phyloP scores from a whole-genome alignment of 805 yeast species.

The Barnettozyma botsteinii region DNA sequence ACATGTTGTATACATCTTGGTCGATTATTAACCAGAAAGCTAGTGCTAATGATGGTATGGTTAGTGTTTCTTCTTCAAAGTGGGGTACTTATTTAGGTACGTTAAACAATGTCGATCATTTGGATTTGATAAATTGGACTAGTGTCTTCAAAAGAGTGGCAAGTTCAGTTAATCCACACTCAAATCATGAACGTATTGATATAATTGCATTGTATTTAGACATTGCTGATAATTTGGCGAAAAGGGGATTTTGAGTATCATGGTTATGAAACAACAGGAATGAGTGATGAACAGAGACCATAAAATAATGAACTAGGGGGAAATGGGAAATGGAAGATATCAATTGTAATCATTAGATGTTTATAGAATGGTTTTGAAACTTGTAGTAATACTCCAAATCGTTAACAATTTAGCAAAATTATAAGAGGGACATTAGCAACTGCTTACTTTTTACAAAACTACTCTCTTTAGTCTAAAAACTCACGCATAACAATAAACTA shows the following conservation, averaged over 20 bases:
- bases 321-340: no score
- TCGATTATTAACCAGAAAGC: constrained; percentile 41
- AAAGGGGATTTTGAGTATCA: constrained; percentile 41
- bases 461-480: no score
- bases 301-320: no score
- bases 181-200: constrained; percentile 39
- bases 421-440: no score
- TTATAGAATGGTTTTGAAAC: no score
- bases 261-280: not conserved
- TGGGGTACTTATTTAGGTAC: constrained; percentile 89
- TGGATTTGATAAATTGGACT: constrained; percentile 83
- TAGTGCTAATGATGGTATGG: constrained; percentile 81
- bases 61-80: constrained; percentile 65
- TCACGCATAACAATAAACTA: no score
- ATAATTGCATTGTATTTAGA: constrained; percentile 63
- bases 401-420: no score
- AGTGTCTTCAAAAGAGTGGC: constrained; percentile 39
- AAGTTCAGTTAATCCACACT: constrained; percentile 8
- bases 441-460: no score
- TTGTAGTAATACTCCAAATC: no score
- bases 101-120: constrained; percentile 70
- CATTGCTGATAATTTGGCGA: constrained; percentile 59
- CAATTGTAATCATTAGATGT: no score
- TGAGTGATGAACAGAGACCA: no score
- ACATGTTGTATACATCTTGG: constrained; percentile 62